Conservation (phyloP, 768 basidiomycete genomes). For the Phaffia tasmanica region DNA sequence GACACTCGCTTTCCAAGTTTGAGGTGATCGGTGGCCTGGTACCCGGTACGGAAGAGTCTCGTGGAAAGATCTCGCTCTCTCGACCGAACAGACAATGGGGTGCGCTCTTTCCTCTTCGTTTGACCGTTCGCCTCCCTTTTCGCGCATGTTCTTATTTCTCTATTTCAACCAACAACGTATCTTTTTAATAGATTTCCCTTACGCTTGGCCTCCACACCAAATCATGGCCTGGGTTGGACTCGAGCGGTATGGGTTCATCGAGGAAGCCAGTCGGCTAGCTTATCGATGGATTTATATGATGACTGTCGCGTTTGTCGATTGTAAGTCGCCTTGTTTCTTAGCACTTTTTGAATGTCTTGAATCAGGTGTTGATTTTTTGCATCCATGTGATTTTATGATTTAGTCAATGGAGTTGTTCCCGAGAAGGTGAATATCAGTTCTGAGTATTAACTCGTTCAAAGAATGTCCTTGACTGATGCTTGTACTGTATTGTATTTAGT, state of each 20-base stretch:
- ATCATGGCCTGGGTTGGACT: constrained; percentile 98
- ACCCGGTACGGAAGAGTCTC: constrained; percentile 89
- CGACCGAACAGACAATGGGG: constrained; percentile 97
- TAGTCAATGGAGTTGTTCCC: constrained; percentile 84
- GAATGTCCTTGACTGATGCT: constrained; percentile 3
- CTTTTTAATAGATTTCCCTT: constrained; percentile 22
- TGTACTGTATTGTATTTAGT: constrained; percentile 42
- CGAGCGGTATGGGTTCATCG: constrained; percentile 87
- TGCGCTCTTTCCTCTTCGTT: constrained; percentile 36
- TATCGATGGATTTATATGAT: constrained; percentile 96
- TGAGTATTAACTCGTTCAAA: constrained; percentile 11
- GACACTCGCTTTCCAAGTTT: constrained; percentile 81
- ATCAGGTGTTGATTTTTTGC: neutral
- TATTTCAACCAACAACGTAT: constrained; percentile 4
- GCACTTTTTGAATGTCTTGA: constrained; percentile 8
- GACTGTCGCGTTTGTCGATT: constrained; percentile 27
- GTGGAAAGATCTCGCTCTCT: constrained; percentile 89
- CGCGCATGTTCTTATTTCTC: neutral
- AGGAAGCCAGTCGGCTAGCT: constrained; percentile 82
- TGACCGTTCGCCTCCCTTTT: constrained; percentile 26
- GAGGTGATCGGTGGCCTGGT: constrained; percentile 92
- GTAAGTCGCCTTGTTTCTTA: constrained; percentile 37
- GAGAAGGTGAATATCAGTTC: constrained; percentile 49
- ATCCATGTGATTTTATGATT: constrained; percentile 3
- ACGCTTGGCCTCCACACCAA: constrained; percentile 78